These are phyloP conservation scores for Simplicillium aogashimaense DNA, from an alignment of 2,329 filamentous ascomycete genomes.

Conservation along the genomic window DNA sequence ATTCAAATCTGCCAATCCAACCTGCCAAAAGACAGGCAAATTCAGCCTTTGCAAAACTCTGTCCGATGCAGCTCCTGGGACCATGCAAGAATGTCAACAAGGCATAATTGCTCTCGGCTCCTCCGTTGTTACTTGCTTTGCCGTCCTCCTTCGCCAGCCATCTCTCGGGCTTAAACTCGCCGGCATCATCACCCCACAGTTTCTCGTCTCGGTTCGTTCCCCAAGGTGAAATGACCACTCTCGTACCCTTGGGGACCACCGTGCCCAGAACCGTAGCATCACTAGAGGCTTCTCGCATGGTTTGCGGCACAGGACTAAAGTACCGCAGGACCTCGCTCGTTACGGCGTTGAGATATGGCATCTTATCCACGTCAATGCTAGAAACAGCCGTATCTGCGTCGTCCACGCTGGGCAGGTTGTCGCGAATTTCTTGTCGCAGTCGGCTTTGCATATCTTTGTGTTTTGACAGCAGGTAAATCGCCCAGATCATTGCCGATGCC, in stretches of 20 bases:
- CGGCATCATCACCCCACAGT: slow-evolving; percentile 59
- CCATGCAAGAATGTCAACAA: slow-evolving; percentile 77
- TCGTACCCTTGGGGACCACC: slow-evolving; percentile 54
- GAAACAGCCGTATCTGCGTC: background rate
- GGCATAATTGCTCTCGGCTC: slow-evolving; percentile 58
- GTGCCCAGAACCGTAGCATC: slow-evolving; percentile 60
- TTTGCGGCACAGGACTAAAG: slow-evolving; percentile 71
- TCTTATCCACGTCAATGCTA: background rate
- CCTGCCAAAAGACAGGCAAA: slow-evolving; percentile 63
- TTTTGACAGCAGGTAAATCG: background rate
- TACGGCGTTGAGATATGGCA: slow-evolving; percentile 44
- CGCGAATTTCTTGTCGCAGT: background rate
- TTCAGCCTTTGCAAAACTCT: slow-evolving; percentile 62
- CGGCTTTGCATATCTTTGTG: background rate
- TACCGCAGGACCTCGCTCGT: slow-evolving; percentile 70
- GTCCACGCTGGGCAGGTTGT: background rate
- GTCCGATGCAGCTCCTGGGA: slow-evolving; percentile 72
- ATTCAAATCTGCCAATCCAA: slow-evolving; percentile 31
- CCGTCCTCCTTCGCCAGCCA: slow-evolving; percentile 45
- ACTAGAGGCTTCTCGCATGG: slow-evolving; percentile 59
- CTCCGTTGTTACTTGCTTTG: slow-evolving; percentile 52
- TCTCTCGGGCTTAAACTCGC: slow-evolving; percentile 58
- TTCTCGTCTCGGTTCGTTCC: slow-evolving; percentile 52
- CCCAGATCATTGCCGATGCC: slow-evolving; percentile 1
- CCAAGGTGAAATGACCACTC: slow-evolving; percentile 46